These are phyloP conservation scores for Hypoxylon sp. DNA, from an alignment of 2,329 filamentous ascomycete species.

Conservation along the genomic window DNA sequence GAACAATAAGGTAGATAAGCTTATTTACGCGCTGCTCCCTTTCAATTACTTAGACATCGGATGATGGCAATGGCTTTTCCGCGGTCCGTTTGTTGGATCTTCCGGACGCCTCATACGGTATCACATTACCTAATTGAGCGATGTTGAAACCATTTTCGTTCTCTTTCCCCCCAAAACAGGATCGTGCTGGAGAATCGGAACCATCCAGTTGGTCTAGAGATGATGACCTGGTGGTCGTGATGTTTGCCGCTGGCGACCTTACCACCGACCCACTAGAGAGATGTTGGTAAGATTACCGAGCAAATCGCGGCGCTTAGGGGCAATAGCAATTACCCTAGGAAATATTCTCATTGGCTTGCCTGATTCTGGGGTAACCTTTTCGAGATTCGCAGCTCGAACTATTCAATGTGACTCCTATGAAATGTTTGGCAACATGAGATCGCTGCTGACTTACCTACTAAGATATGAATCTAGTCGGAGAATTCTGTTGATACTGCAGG, in stretches of 20 bases:
- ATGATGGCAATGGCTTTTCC: not conserved
- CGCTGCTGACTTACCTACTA: slow-evolving; percentile 3
- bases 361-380: slow-evolving; percentile 31
- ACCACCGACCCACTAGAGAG: slow-evolving; percentile 36
- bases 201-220: slow-evolving; percentile 19
- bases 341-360: slow-evolving; percentile 33
- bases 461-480: slow-evolving; percentile 24
- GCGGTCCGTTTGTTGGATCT: not conserved
- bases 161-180: slow-evolving; percentile 5
- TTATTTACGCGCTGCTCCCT: not conserved
- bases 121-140: slow-evolving; percentile 11
- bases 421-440: slow-evolving; percentile 18
- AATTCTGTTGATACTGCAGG: slow-evolving; percentile 33
- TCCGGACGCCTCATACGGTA: not conserved
- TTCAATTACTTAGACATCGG: not conserved
- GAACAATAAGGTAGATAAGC: no score
- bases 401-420: slow-evolving; percentile 19
- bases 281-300: slow-evolving; percentile 41
- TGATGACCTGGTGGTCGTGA: slow-evolving; percentile 32
- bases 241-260: slow-evolving; percentile 49
- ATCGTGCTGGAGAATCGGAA: slow-evolving; percentile 6
- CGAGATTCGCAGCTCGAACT: slow-evolving; percentile 17
- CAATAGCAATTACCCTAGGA: slow-evolving; percentile 10
- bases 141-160: not conserved
- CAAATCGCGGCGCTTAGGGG: slow-evolving; percentile 47